Percentiles rank a stretch among this genome's conserved stretches.
phyloP scores from a whole-genome alignment of 495 filamentous ascomycete species.

The Penicilliopsis zonata region DNA sequence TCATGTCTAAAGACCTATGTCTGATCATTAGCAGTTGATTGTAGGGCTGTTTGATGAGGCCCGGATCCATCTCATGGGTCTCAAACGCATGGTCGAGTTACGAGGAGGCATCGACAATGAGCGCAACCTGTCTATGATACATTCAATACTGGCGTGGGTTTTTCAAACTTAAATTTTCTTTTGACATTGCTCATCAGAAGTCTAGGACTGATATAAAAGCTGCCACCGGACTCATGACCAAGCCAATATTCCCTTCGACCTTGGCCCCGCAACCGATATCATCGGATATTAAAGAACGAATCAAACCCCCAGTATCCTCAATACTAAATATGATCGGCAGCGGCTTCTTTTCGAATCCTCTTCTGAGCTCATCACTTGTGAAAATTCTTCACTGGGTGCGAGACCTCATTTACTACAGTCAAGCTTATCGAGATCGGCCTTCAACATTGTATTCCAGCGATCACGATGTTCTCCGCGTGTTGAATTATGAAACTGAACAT shows the following conservation, averaged over 20 bases:
- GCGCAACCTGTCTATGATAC: no score
- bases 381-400: conserved; percentile 13
- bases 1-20: background rate
- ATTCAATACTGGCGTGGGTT: no score
- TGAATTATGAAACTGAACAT: conserved; percentile 22
- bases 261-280: conserved; percentile 18
- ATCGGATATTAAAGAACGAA: conserved; percentile 13
- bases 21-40: conserved; percentile 15
- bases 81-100: conserved; percentile 23
- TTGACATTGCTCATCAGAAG: conserved; percentile 1
- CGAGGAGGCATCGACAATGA: conserved; percentile 19
- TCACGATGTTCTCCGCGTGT: conserved; percentile 17
- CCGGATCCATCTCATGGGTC: conserved; percentile 19
- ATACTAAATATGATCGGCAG: conserved; percentile 11
- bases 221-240: conserved; percentile 20
- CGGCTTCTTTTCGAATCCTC: conserved; percentile 13
- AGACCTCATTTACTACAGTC: conserved; percentile 15
- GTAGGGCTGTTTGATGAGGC: conserved; percentile 21
- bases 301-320: conserved; percentile 14
- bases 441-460: conserved; percentile 5
- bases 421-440: conserved; percentile 7
- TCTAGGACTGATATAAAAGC: conserved; percentile 21
- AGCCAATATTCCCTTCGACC: conserved; percentile 24
- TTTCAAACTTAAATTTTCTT: background rate
- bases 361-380: conserved; percentile 13